Conservation (phyloP, 1,284 basidiomycete species). For the Sporisorium graminicola region DNA sequence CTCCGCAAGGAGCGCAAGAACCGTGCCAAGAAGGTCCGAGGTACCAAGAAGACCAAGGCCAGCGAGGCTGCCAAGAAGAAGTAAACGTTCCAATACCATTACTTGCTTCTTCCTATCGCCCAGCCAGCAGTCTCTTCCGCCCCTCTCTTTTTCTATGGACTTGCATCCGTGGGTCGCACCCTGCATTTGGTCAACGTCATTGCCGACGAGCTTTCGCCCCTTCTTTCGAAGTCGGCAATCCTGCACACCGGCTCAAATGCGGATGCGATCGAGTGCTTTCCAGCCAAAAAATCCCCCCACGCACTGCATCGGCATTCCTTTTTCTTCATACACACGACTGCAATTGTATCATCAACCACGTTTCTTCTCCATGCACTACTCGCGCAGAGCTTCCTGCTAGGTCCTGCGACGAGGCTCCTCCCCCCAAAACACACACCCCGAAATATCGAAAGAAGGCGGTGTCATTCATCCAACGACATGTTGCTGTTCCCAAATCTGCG, state of each 20-base stretch:
- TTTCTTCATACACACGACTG: conserved; percentile 19
- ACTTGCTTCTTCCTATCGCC: background rate
- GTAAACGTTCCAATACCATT: conserved; percentile 40
- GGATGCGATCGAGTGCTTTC: conserved; percentile 7
- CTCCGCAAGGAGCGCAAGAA: conserved; percentile 99
- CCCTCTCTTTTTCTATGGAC: conserved; percentile 10
- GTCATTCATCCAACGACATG: conserved; percentile 31
- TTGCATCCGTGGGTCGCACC: conserved; percentile 5
- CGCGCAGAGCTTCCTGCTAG: conserved; percentile 1
- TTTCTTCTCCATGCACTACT: conserved; percentile 7
- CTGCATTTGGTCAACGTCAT: conserved; percentile 3
- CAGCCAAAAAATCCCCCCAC: conserved; percentile 7
- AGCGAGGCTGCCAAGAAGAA: conserved; percentile 64
- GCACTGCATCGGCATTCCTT: conserved; percentile 32
- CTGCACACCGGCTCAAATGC: conserved; percentile 20
- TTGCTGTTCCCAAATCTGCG: conserved; percentile 23
- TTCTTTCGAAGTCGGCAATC: conserved; percentile 48
- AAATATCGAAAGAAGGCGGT: conserved; percentile 58
- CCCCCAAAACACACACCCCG: conserved; percentile 21
- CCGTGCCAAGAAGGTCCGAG: conserved; percentile 93
- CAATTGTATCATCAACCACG: conserved; percentile 52
- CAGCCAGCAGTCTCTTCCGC: conserved; percentile 33
- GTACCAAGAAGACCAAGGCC: conserved; percentile 71
- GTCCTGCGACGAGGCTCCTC: background rate
- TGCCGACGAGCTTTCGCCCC: conserved; percentile 50